Evolutionary conservation across 306 rosid genomes (phyloP), one percentile per base, ranked within the genome.

Genomic region (Acacia melanoxylon): DNA sequence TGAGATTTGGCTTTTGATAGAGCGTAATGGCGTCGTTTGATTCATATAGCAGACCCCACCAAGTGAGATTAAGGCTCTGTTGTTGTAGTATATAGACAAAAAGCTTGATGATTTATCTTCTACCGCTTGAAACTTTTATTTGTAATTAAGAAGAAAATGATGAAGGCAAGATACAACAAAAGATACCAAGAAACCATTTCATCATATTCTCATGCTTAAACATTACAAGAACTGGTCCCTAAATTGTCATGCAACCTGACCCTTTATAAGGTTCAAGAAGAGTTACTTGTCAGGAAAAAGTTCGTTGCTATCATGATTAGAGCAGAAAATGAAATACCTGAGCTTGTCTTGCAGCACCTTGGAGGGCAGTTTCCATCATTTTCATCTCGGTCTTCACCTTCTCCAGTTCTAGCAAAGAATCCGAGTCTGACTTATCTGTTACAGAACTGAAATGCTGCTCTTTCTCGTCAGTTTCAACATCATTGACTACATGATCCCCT

Each of bases 281-380:
- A 33, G 69, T 48, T 71, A 44, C 31, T 51, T 69, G 78, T 76
- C 46, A 72, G 24, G 69, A 78, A 77, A 52, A 68, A 29, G 49
- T 27, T 79, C 75, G 45, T 46, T 62, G 72, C 83, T 74, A 37
- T 25, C 25, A 81, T 42, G 81, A 79, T 67, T 45, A 24, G 68
- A 25, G 68, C 69, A 74, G 79, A 61, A 70, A 54, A 37, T 63
- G 84, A 78, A 83, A 78, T 89, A 94, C 99, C 98, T 96, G 99
- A 82, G 99, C 95, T 74, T 96, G 99, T 86, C 95, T 94, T 81
- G 98, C 99, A 74, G 99, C 99, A 77, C 98, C 99, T 89, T 81
- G 99, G 83, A 96, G 87, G 76, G 99, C 99, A 80, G 89, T 88
- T 85, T 96, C 99, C 98, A 94, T 91, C 97, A 92, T 91, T 85